Evolutionary conservation across 768 basidiomycete genomes (phyloP), one percentile per base, ranked within the genome.

Genomic region (Phylloporus sp.): DNA sequence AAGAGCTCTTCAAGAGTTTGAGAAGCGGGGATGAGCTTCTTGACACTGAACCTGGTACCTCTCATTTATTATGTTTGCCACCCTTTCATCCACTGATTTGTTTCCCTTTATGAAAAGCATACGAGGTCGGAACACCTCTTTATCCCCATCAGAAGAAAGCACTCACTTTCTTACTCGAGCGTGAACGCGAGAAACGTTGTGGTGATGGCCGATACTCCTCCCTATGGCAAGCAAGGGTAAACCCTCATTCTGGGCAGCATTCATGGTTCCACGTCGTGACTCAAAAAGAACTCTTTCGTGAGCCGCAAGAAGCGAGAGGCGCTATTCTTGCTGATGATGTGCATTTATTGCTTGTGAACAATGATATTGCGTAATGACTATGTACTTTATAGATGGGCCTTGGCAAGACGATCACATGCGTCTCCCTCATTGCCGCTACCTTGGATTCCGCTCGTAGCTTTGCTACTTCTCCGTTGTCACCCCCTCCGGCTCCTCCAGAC

Each of bases 91-190:
- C 45, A 41, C 48, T 60, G 35, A 61, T 52, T 59, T 40, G 39
- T 52, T 54, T 46, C 58, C 46, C 54, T 50, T 40, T 35, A 56
- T 62, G 50, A 52, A 60, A 61, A 88, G 87, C 72, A 45, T 62
- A 76, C 47, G 84, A 88, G 60, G 82, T 99, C 48, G 87, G 86
- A 32, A 97, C 97, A 20, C 78, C 73, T 42, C 75, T 99, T 8
- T 99, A 98, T 71, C 92, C 95, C 18, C 97, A 99, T 76, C 97
- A 99, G 73, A 95, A 94, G 73, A 95, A 95, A 69, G 97, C 95
- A 22, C 77, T 99, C 18, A 93, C 95, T 2, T 99, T 99, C 71
- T 75, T 99, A 45, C 77, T 97, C 18, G 91, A 97, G 63, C 81
- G 97, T 65, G 85, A 89, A 68, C 78, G 82, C 55, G 89, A 91